Percentiles rank a stretch among this genome's conserved stretches.
These are phyloP conservation scores for Lanmaoa pseudosensibilis DNA, from an alignment of 768 basidiomycete genomes.

Conservation along the genomic window DNA sequence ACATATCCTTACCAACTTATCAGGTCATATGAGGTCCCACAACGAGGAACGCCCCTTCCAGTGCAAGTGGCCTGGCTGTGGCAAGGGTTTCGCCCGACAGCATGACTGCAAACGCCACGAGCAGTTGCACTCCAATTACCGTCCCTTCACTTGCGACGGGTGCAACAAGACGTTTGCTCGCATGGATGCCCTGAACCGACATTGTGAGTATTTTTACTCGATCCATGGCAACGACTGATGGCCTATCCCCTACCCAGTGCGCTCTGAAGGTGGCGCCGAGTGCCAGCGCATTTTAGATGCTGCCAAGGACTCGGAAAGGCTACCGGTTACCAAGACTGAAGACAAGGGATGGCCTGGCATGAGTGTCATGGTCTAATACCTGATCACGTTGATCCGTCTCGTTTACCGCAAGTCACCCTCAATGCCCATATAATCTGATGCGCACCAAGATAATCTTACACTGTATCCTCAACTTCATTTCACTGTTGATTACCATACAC, in stretches of 20 bases:
- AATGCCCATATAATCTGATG: conserved; percentile 27
- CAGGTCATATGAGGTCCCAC: conserved; percentile 92
- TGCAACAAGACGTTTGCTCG: conserved; percentile 92
- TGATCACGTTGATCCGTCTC: conserved; percentile 1
- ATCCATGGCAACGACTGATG: neutral
- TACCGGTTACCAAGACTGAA: conserved; percentile 31
- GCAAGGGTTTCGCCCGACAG: conserved; percentile 90
- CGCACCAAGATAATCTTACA: conserved; percentile 18
- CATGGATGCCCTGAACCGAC: conserved; percentile 92
- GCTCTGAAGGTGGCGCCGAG: conserved; percentile 81
- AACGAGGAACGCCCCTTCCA: conserved; percentile 94
- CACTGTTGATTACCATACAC: conserved; percentile 26
- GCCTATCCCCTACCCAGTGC: conserved; percentile 42
- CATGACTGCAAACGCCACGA: conserved; percentile 98
- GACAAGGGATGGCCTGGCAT: conserved; percentile 35
- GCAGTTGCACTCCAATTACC: conserved; percentile 87
- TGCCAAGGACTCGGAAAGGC: conserved; percentile 28
- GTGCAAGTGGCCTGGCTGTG: conserved; percentile 93
- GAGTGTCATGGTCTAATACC: conserved; percentile 27
- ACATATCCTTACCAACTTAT: conserved; percentile 12
- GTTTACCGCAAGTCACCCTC: conserved; percentile 16
- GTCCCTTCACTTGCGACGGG: conserved; percentile 91
- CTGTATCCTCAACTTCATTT: conserved; percentile 13
- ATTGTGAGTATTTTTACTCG: conserved; percentile 57
- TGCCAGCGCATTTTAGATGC: conserved; percentile 50